Evolutionary conservation across 192 early-diverging fungal species (phyloP).

Genomic region (Radiomyces spectabilis): DNA sequence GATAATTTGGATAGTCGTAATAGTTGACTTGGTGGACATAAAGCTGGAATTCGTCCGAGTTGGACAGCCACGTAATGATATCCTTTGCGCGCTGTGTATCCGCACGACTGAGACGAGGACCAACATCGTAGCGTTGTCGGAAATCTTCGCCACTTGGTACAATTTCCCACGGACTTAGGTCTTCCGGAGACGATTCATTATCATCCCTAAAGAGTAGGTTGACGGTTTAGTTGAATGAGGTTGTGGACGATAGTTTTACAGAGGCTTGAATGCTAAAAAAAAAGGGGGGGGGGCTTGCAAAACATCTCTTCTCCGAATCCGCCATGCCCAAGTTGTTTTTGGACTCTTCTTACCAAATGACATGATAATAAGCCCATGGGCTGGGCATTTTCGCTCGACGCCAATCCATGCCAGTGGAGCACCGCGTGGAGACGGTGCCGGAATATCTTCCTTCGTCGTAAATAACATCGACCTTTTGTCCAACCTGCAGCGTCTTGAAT

Average conservation of each 20-base stretch:
- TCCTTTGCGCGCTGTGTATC: constrained; percentile 29
- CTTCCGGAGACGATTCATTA: constrained; percentile 15
- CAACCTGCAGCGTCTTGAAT: constrained; percentile 30
- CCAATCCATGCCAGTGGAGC: constrained; percentile 29
- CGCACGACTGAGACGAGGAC: background rate
- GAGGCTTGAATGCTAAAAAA: too few relatives aligned
- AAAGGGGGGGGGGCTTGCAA: too few relatives aligned
- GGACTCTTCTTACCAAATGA: constrained; percentile 34
- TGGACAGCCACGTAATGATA: constrained; percentile 31
- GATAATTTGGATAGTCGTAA: constrained; percentile 38
- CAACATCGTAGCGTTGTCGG: constrained; percentile 6
- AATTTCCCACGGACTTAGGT: constrained; percentile 44
- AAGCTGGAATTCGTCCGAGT: background rate
- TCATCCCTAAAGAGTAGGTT: constrained; percentile 15
- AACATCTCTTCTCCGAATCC: too few relatives aligned
- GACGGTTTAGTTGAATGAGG: too few relatives aligned
- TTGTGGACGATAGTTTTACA: too few relatives aligned
- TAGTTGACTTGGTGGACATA: background rate
- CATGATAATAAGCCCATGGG: constrained; percentile 43
- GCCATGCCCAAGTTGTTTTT: background rate
- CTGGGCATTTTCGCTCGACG: constrained; percentile 33
- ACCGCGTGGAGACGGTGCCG: constrained; percentile 43
- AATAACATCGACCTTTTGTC: constrained; percentile 51
- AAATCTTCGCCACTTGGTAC: constrained; percentile 11
- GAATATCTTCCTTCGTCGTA: constrained; percentile 57